A percentile compares a stretch with the other conserved stretches of the same genome.
phyloP scores from a whole-genome alignment of 2,329 filamentous ascomycete species.

The Cercospora sojina region DNA sequence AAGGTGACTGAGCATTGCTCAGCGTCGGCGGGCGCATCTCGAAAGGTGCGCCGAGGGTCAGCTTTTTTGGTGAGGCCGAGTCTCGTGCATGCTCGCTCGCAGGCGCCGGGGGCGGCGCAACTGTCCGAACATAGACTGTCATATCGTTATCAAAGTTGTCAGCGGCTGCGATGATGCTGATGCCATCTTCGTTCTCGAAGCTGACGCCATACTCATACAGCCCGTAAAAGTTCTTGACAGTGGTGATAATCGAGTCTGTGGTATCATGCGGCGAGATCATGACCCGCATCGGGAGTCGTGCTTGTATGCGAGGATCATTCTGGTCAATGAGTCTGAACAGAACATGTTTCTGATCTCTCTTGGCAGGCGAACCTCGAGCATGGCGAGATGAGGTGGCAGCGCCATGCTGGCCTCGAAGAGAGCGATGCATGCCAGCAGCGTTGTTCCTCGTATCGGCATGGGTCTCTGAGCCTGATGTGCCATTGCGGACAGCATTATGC shows the following conservation, averaged over 20 bases:
- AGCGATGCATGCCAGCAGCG: slow-evolving; percentile 23
- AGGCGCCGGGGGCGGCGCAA: slow-evolving; percentile 26
- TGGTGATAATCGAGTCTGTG: slow-evolving; percentile 95
- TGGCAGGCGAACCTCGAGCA: slow-evolving; percentile 35
- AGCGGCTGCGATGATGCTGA: slow-evolving; percentile 89
- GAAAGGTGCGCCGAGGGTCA: slow-evolving; percentile 63
- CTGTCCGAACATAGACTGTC: slow-evolving; percentile 78
- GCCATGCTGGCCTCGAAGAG: slow-evolving; percentile 25
- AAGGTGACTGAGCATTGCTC: slow-evolving; percentile 61
- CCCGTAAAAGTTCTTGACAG: slow-evolving; percentile 98
- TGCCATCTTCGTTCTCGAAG: slow-evolving; percentile 88
- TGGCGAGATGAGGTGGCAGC: slow-evolving; percentile 28
- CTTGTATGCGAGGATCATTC: slow-evolving; percentile 44
- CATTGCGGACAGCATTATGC: slow-evolving; percentile 39
- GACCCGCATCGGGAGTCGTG: slow-evolving; percentile 78
- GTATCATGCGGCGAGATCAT: slow-evolving; percentile 95
- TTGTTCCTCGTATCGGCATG: slow-evolving; percentile 16
- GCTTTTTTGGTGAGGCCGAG: slow-evolving; percentile 50
- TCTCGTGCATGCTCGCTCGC: slow-evolving; percentile 29
- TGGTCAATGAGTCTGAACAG: slow-evolving; percentile 68
- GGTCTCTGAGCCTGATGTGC: slow-evolving; percentile 21
- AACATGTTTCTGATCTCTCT: slow-evolving; percentile 64
- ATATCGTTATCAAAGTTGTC: slow-evolving; percentile 94
- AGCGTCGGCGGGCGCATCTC: slow-evolving; percentile 62
- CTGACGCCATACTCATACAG: slow-evolving; percentile 88